Conservation (phyloP, 305 asterid species). For the Fraxinus xanthoxyloides region DNA sequence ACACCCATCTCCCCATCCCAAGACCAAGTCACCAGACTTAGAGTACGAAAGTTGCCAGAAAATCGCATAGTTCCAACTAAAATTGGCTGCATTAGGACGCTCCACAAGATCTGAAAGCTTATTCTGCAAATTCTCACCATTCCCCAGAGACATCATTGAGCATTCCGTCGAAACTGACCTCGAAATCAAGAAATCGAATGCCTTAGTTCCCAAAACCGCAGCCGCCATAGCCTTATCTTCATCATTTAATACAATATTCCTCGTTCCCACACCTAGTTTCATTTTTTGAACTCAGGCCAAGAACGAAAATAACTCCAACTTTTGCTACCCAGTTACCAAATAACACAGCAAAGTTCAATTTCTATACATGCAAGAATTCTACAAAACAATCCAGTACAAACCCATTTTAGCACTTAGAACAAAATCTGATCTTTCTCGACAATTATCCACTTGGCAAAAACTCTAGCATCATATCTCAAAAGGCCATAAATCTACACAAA, state of each 20-base stretch:
- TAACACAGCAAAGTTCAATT: conserved; percentile 1
- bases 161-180: no score
- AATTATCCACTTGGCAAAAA: conserved; percentile 19
- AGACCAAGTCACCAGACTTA: no score
- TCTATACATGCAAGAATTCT: conserved; percentile 4
- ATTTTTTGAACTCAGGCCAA: conserved; percentile 12
- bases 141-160: no score
- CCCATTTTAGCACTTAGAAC: conserved; percentile 12
- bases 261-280: conserved; percentile 33
- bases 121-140: no score
- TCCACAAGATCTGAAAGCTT: no score
- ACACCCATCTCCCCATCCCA: no score
- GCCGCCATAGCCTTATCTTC: conserved; percentile 41
- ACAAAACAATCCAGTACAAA: conserved; percentile 6
- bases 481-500: conserved; percentile 14
- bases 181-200: no score
- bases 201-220: neutral
- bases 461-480: conserved; percentile 39
- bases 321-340: conserved; percentile 13
- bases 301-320: neutral
- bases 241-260: conserved; percentile 32
- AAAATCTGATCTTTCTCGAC: conserved; percentile 8
- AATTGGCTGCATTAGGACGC: no score
- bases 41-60: no score
- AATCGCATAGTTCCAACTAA: no score